Conservation (phyloP, 306 rosid genomes). For the Citrullus colocynthis region DNA sequence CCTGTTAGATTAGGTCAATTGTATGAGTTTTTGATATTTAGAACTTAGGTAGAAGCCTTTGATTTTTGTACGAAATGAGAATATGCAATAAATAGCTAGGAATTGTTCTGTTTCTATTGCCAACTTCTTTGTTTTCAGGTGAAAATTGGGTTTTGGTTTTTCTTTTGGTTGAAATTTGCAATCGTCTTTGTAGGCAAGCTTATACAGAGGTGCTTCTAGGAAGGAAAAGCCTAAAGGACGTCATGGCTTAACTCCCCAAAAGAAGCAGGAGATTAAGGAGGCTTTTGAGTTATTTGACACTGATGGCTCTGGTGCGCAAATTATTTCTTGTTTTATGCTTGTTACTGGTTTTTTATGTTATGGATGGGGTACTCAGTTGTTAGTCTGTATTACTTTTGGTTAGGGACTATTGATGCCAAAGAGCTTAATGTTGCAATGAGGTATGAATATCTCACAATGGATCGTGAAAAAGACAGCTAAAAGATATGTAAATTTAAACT, state of each 20-base stretch:
- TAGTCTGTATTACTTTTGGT: slow-evolving; percentile 9
- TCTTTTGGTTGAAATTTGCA: not conserved
- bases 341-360: not conserved
- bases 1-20: not conserved
- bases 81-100: not conserved
- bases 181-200: slow-evolving; percentile 27
- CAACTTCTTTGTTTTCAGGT: not conserved
- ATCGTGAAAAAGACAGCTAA: not conserved
- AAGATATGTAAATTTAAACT: slow-evolving; percentile 1
- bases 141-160: not conserved
- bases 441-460: slow-evolving; percentile 23
- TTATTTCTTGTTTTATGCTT: not conserved
- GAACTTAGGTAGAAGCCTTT: not conserved
- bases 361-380: not conserved
- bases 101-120: not conserved
- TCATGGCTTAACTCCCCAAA: slow-evolving; percentile 47
- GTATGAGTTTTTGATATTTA: not conserved
- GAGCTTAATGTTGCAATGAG: slow-evolving; percentile 98
- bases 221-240: slow-evolving; percentile 47
- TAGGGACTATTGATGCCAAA: slow-evolving; percentile 88
- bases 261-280: slow-evolving; percentile 80
- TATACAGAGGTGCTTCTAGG: slow-evolving; percentile 43
- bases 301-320: slow-evolving; percentile 73
- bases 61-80: not conserved
- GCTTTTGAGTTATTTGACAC: slow-evolving; percentile 89